phyloP scores from a whole-genome alignment of 306 rosid species.

The Quercus parvula region DNA sequence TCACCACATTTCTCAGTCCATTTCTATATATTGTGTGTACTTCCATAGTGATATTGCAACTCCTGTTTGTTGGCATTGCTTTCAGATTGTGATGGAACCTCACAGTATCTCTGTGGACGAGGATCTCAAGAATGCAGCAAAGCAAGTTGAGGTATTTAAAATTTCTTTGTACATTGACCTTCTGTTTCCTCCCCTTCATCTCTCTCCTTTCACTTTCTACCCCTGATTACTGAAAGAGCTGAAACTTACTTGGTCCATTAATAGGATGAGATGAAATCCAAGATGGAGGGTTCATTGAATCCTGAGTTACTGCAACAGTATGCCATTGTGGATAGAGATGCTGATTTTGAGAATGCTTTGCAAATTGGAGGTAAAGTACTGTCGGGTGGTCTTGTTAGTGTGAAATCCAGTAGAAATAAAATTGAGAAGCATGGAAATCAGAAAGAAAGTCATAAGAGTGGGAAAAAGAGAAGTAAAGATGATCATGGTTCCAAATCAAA shows the following conservation, averaged over 20 bases:
- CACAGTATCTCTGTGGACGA: slow-evolving; percentile 71
- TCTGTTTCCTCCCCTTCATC: neutral
- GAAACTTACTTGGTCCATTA: slow-evolving; percentile 17
- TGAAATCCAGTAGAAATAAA: slow-evolving; percentile 47
- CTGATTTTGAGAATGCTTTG: slow-evolving; percentile 44
- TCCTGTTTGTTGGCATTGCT: slow-evolving; percentile 4
- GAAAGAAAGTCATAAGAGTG: slow-evolving; percentile 39
- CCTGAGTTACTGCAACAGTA: slow-evolving; percentile 53
- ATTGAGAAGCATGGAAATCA: slow-evolving; percentile 31
- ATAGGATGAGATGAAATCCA: slow-evolving; percentile 59
- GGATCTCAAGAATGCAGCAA: slow-evolving; percentile 77
- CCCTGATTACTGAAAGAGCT: neutral
- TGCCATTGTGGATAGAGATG: slow-evolving; percentile 54
- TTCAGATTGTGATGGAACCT: slow-evolving; percentile 72
- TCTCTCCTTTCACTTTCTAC: neutral
- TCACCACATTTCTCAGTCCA: neutral
- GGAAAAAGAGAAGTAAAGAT: slow-evolving; percentile 46
- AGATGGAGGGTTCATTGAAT: slow-evolving; percentile 37
- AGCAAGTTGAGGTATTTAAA: slow-evolving; percentile 63
- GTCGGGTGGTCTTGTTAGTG: slow-evolving; percentile 55
- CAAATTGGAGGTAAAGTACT: slow-evolving; percentile 51
- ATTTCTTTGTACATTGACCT: neutral
- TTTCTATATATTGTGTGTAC: neutral
- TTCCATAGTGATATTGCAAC: neutral
- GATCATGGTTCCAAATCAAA: slow-evolving; percentile 38